These are phyloP conservation scores for Thinopyrum obtusiflorum DNA, from an alignment of 202 grass and related monocot species.

Conservation along the genomic window DNA sequence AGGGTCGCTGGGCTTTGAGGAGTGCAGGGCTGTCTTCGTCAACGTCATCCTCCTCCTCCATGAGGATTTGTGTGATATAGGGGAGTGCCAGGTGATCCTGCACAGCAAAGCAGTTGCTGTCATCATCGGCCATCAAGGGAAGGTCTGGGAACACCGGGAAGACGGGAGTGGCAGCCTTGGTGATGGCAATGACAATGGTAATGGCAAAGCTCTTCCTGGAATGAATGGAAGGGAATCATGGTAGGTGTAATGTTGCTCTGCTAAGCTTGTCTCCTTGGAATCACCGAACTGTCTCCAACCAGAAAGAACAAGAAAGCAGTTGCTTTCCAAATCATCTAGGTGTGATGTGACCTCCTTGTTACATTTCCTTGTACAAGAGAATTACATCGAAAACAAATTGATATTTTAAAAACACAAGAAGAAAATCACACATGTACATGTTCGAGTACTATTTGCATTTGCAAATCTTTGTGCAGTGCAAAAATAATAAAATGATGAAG, in stretches of 20 bases:
- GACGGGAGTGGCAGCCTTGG: conserved; percentile 19
- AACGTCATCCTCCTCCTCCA: conserved; percentile 46
- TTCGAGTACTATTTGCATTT: not conserved
- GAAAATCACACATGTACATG: not conserved
- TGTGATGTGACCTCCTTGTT: conserved; percentile 29
- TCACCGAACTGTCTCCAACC: not conserved
- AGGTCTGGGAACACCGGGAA: not conserved
- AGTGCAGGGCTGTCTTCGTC: conserved; percentile 4
- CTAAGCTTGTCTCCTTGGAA: conserved; percentile 11
- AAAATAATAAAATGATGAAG: not conserved
- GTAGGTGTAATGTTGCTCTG: conserved; percentile 5
- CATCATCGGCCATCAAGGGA: not conserved
- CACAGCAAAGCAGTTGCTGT: not conserved
- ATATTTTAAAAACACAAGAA: not conserved
- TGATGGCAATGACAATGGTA: conserved; percentile 14
- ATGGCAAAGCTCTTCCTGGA: not conserved
- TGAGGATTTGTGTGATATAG: conserved; percentile 52
- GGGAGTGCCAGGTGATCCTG: conserved; percentile 38
- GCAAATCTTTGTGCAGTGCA: not conserved
- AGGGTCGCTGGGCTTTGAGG: conserved; percentile 17
- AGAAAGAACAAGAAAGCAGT: not conserved
- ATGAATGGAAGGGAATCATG: not conserved
- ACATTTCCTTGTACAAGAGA: conserved; percentile 19
- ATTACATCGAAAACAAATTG: not conserved
- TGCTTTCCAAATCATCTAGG: not conserved